Evolutionary conservation across 257 asterid species (phyloP), one percentile per base, ranked within the genome.

Genomic region (Solanum rostratum): DNA sequence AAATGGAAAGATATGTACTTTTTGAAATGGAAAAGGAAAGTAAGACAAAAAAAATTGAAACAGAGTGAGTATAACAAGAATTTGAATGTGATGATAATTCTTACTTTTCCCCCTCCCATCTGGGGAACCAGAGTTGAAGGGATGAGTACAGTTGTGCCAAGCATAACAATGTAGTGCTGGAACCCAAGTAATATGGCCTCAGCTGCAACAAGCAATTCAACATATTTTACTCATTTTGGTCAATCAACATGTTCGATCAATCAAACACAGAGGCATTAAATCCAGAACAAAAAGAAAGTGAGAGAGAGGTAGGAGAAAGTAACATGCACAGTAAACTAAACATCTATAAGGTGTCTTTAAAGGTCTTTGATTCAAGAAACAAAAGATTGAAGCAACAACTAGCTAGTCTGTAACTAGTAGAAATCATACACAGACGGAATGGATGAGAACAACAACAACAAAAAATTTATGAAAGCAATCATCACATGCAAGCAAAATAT

Each of bases 91-190:
- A 54, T 15, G 12, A 24, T 13, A 59, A 16, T 39, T 4, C 91
- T 93, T 91, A 93, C 98, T 85, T 88, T 89, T 85, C 94, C 93
- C 86, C 99, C 99, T 53, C 98, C 99, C 97, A 96, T 96, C 86
- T 96, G 99, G 10, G 97, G 95, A 83, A 89, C 94, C 60, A 95
- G 88, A 79, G 87, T 27, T 76, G 98, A 70, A 49, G 98, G 99
- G 27, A 96, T 96, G 79, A 95, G 95, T 55, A 96, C 99, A 45
- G 98, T 96, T 65, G 98, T 91, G 41, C 99, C 99, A 71, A 96
- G 98, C 99, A 96, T 95, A 89, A 96, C 99, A 86, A 95, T 91
- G 87, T 91, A 96, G 95, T 96, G 98, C 69, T 96, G 99, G 87
- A 96, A 96, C 12, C 98, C 99, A 83, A 96, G 98, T 85, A 96